Evolutionary conservation across 202 grass and related monocot genomes (phyloP).

Genomic region (Carex sylvatica): DNA sequence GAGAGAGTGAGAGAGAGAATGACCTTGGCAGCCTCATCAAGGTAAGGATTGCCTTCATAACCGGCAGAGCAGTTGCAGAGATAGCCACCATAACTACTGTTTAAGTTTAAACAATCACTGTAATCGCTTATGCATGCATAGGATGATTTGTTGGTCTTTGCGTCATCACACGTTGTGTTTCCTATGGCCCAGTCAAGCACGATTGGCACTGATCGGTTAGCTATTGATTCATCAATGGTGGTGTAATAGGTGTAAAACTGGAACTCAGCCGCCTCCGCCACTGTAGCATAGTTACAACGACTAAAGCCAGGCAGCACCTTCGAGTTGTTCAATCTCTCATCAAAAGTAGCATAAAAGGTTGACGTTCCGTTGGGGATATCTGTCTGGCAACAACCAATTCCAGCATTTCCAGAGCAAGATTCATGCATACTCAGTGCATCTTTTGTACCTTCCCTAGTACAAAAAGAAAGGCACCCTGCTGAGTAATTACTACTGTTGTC

Average conservation of each 20-base stretch:
- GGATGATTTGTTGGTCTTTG: no score
- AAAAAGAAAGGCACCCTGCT: slow-evolving; percentile 32
- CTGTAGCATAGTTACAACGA: slow-evolving; percentile 18
- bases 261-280: slow-evolving; percentile 36
- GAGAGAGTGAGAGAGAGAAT: not conserved
- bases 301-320: slow-evolving; percentile 9
- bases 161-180: no score
- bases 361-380: slow-evolving; percentile 39
- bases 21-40: slow-evolving; percentile 50
- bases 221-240: no score
- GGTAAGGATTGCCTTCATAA: slow-evolving; percentile 56
- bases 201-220: no score
- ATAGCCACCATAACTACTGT: slow-evolving; percentile 27
- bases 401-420: slow-evolving; percentile 53
- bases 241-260: slow-evolving; percentile 36
- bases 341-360: slow-evolving; percentile 24
- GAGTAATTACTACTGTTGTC: slow-evolving; percentile 26
- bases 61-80: slow-evolving; percentile 61
- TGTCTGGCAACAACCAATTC: slow-evolving; percentile 71
- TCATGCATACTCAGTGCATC: no score
- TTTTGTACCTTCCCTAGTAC: no score
- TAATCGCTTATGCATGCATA: no score
- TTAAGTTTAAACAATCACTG: slow-evolving; percentile 31
- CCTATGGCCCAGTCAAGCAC: slow-evolving; percentile 22
- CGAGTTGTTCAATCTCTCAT: slow-evolving; percentile 43